A percentile compares a stretch with the other conserved stretches of the same genome.
These are phyloP conservation scores for Ganoderma leucocontextum DNA, from an alignment of 1,284 basidiomycete genomes.

Conservation along the genomic window DNA sequence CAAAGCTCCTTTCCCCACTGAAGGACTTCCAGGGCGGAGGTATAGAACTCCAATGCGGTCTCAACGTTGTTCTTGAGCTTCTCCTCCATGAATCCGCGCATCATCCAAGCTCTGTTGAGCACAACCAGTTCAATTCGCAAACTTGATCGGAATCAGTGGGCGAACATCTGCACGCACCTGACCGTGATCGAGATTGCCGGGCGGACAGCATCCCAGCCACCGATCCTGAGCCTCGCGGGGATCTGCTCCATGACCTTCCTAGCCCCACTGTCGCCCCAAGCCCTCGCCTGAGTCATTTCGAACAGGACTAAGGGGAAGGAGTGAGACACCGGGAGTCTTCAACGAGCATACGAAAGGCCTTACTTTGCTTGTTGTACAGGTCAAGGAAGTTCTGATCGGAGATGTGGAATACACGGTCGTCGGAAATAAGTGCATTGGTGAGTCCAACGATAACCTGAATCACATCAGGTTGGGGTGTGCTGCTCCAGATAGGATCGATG, in stretches of 20 bases:
- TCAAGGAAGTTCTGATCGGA: constrained; percentile 33
- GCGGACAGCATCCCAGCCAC: constrained; percentile 50
- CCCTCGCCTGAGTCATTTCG: constrained; percentile 40
- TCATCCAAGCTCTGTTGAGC: constrained; percentile 13
- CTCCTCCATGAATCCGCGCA: constrained; percentile 42
- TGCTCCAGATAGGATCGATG: background rate
- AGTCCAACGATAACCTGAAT: constrained; percentile 39
- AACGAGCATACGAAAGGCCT: background rate
- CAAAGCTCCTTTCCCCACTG: constrained; percentile 50
- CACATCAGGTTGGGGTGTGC: background rate
- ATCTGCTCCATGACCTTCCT: constrained; percentile 44
- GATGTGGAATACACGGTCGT: constrained; percentile 46
- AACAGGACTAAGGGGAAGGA: constrained; percentile 37
- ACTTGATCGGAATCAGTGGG: background rate
- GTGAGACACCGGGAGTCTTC: background rate
- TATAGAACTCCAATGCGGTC: constrained; percentile 30
- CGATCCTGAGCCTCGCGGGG: constrained; percentile 40
- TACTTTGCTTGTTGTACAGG: constrained; percentile 48
- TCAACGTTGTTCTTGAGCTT: constrained; percentile 19
- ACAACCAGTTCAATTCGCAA: background rate
- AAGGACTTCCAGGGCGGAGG: constrained; percentile 46
- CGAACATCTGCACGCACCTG: constrained; percentile 39
- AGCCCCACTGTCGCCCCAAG: constrained; percentile 43
- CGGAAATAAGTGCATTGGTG: constrained; percentile 45
- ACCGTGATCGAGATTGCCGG: constrained; percentile 50